Evolutionary conservation across 208 protist genomes (phyloP).

Genomic region (Acanthamoeba lenticulata): DNA sequence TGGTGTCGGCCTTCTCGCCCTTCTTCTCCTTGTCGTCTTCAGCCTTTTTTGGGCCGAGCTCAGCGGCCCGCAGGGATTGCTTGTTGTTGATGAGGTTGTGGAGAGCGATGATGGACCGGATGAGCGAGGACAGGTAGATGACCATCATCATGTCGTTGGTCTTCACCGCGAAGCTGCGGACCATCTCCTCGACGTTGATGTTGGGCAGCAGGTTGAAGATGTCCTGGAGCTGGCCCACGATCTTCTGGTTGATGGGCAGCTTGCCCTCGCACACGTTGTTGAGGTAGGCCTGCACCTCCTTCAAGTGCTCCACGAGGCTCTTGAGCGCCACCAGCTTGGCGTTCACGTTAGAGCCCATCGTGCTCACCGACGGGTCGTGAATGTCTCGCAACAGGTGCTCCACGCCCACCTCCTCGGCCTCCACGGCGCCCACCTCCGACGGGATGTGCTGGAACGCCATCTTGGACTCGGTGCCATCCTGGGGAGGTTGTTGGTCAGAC

Average conservation of each 20-base stretch:
- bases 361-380: slow-evolving; percentile 93
- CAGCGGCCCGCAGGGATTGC: neutral
- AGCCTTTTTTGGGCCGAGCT: neutral
- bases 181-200: slow-evolving; percentile 85
- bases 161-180: slow-evolving; percentile 87
- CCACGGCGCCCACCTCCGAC: slow-evolving; percentile 94
- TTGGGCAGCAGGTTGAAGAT: slow-evolving; percentile 95
- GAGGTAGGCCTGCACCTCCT: slow-evolving; percentile 84
- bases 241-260: slow-evolving; percentile 92
- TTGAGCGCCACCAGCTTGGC: slow-evolving; percentile 94
- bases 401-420: slow-evolving; percentile 99
- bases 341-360: slow-evolving; percentile 94
- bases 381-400: slow-evolving; percentile 98
- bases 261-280: slow-evolving; percentile 84
- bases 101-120: slow-evolving; percentile 91
- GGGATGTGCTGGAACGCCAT: slow-evolving; percentile 91
- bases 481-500: no score
- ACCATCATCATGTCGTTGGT: slow-evolving; percentile 87
- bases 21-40: slow-evolving; percentile 46
- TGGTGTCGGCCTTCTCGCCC: slow-evolving; percentile 20
- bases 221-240: slow-evolving; percentile 91
- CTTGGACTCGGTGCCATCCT: slow-evolving; percentile 85
- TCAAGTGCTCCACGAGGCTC: slow-evolving; percentile 86
- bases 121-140: slow-evolving; percentile 92
- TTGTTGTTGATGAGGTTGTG: slow-evolving; percentile 96